phyloP scores from a whole-genome alignment of 257 asterid species.

The Solanum okadae region DNA sequence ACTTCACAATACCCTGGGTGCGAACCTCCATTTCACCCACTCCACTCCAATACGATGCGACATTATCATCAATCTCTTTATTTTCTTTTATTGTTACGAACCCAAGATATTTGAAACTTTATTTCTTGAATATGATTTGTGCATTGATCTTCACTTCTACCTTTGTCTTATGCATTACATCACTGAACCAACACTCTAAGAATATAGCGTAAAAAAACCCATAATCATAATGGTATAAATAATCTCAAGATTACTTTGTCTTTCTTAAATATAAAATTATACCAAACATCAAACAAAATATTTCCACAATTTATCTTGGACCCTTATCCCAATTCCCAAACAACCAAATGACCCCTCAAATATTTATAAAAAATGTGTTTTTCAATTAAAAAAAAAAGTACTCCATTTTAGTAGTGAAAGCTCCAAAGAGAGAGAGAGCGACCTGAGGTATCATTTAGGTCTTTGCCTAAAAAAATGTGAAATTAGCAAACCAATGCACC shows the following conservation, averaged over 20 bases:
- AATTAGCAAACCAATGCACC: not conserved
- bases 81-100: not conserved
- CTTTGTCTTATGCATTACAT: not conserved
- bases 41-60: not conserved
- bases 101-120: not conserved
- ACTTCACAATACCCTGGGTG: not conserved
- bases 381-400: not conserved
- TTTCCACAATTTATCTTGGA: not conserved
- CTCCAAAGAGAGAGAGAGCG: not conserved
- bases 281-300: not conserved
- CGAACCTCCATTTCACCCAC: not conserved
- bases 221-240: not conserved
- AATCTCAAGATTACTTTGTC: not conserved
- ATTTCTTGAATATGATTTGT: not conserved
- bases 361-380: not conserved
- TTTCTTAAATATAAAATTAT: not conserved
- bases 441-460: not conserved
- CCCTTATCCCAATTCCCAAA: not conserved
- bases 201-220: fast-evolving
- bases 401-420: not conserved
- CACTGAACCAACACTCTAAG: not conserved
- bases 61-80: not conserved
- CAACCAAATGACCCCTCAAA: not conserved
- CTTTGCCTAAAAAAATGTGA: not conserved
- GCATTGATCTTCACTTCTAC: not conserved